These are phyloP conservation scores for Amanita pseudoporphyria DNA, from an alignment of 768 basidiomycete species.

Conservation along the genomic window DNA sequence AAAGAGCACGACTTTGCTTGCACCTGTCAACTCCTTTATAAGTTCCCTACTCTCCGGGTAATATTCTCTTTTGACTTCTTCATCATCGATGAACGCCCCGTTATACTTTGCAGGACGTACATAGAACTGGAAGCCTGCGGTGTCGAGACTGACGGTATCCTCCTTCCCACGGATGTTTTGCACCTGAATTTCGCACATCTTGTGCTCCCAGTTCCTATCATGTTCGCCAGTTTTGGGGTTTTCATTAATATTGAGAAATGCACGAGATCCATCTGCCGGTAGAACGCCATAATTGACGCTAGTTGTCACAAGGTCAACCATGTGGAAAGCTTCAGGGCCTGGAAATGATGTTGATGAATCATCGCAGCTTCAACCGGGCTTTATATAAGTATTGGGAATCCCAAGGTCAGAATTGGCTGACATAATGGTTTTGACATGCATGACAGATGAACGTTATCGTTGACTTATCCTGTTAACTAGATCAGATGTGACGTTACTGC, in stretches of 20 bases:
- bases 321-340: not conserved
- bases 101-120: constrained; percentile 26
- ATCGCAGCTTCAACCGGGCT: not conserved
- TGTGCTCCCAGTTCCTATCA: constrained; percentile 13
- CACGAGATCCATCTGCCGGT: constrained; percentile 18
- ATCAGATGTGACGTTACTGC: no score
- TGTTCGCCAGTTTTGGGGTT: constrained; percentile 15
- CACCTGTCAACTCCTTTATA: constrained; percentile 51
- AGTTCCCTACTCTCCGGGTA: constrained; percentile 54
- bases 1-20: constrained; percentile 45
- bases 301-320: not conserved
- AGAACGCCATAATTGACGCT: constrained; percentile 5
- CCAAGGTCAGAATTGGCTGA: no score
- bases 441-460: no score
- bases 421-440: no score
- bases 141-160: constrained; percentile 32
- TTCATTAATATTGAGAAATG: constrained; percentile 17
- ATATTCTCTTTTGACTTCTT: constrained; percentile 42
- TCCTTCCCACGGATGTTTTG: constrained; percentile 48
- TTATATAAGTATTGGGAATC: no score
- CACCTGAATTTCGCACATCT: constrained; percentile 25
- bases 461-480: no score
- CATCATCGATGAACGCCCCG: constrained; percentile 32
- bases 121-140: constrained; percentile 38
- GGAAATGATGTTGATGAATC: not conserved